A percentile compares a stretch with the other conserved stretches of the same genome.
Evolutionary conservation across 139 green algal genomes (phyloP).

Genomic region (Desmodesmus armatus): DNA sequence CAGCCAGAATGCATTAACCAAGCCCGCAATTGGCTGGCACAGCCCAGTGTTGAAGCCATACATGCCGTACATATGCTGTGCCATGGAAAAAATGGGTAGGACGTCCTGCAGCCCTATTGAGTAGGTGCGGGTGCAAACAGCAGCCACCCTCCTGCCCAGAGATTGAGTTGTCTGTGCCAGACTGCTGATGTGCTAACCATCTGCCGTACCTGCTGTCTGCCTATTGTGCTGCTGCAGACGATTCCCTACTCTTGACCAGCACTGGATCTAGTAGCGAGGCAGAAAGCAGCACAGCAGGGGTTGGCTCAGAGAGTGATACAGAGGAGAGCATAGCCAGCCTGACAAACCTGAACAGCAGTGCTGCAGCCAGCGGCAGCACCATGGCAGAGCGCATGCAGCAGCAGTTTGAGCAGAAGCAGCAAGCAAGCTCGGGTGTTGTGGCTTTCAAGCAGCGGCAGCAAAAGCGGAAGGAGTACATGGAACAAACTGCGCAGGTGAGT

Average conservation of each 20-base stretch:
- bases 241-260: background rate
- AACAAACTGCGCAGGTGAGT: constrained; percentile 13
- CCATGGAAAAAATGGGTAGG: too few species aligned
- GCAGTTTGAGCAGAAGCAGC: constrained; percentile 10
- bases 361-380: background rate
- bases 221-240: background rate
- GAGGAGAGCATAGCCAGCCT: constrained; percentile 26
- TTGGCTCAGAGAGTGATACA: too few species aligned
- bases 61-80: too few species aligned
- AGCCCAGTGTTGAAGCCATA: too few species aligned
- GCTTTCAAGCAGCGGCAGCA: constrained; percentile 34
- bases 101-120: too few species aligned
- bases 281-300: background rate
- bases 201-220: constrained; percentile 6
- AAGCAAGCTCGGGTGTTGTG: background rate
- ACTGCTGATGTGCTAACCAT: too few species aligned
- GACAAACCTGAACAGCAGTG: background rate
- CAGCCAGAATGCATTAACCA: too few species aligned
- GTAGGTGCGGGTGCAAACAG: too few species aligned
- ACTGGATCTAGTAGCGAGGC: constrained; percentile 20
- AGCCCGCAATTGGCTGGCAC: too few species aligned
- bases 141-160: too few species aligned
- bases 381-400: constrained; percentile 28
- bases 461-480: constrained; percentile 13
- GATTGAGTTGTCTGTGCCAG: too few species aligned